Percentiles rank a stretch among this genome's conserved stretches.
Conservation (phyloP, 75 land plant species). For the Pinus taeda region DNA sequence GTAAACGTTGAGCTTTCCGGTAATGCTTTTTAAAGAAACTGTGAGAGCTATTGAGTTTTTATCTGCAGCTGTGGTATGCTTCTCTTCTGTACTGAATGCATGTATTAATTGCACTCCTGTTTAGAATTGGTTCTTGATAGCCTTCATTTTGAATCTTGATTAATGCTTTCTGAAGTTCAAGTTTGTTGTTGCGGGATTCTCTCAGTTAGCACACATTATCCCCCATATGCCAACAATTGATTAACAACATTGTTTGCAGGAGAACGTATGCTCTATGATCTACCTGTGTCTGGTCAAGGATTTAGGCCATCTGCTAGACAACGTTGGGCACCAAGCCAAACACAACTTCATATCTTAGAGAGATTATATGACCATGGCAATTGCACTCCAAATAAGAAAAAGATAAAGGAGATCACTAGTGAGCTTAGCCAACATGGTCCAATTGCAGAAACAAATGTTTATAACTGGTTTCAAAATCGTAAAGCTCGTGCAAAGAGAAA, state of each 20-base stretch:
- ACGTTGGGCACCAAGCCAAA: conserved; percentile 50
- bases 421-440: conserved; percentile 50
- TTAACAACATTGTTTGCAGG: neutral
- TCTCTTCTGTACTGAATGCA: no score
- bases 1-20: no score
- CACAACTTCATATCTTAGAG: conserved; percentile 45
- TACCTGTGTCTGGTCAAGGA: conserved; percentile 15
- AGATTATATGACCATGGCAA: conserved; percentile 34
- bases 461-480: conserved; percentile 58
- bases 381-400: conserved; percentile 52
- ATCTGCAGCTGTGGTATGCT: no score
- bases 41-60: no score
- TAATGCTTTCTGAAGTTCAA: no score
- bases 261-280: conserved; percentile 14
- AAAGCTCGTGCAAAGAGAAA: conserved; percentile 52
- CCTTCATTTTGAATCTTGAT: no score
- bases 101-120: no score
- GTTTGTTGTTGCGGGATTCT: no score
- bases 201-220: no score
- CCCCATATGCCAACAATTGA: neutral
- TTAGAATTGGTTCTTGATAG: no score
- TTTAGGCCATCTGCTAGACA: conserved; percentile 39
- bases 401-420: conserved; percentile 40
- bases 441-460: conserved; percentile 47
- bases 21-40: no score